phyloP scores from a whole-genome alignment of 495 filamentous ascomycete species.

The Annulohypoxylon bovei region DNA sequence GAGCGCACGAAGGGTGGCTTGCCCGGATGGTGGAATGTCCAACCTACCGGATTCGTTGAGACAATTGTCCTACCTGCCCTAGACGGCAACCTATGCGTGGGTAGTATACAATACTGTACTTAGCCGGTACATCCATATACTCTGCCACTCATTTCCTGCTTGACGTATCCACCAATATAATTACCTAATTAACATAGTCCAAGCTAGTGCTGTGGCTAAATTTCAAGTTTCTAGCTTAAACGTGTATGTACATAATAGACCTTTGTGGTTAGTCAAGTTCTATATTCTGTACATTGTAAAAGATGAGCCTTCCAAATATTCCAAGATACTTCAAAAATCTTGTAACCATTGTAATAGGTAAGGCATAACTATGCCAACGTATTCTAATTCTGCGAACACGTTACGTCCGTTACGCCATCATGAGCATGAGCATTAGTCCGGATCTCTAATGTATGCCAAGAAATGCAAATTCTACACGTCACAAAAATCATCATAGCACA shows the following conservation, averaged over 20 bases:
- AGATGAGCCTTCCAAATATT: background rate
- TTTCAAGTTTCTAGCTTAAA: background rate
- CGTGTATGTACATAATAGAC: background rate
- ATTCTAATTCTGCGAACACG: background rate
- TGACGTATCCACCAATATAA: background rate
- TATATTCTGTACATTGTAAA: too few species aligned
- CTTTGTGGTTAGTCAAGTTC: background rate
- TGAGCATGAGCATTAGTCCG: background rate
- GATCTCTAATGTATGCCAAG: constrained; percentile 8
- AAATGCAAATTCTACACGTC: background rate
- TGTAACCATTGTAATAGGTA: background rate
- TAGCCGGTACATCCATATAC: constrained; percentile 26
- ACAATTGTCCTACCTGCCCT: constrained; percentile 10
- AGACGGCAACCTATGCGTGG: constrained; percentile 1
- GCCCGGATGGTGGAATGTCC: constrained; percentile 2
- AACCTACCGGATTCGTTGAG: constrained; percentile 7
- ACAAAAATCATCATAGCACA: constrained; percentile 48
- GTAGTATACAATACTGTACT: constrained; percentile 13
- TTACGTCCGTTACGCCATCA: constrained; percentile 5
- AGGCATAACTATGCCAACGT: background rate
- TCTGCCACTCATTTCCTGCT: background rate
- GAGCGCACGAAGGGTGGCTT: constrained; percentile 16
- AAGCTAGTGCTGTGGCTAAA: background rate
- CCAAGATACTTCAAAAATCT: background rate
- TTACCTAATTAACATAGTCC: background rate